These are phyloP conservation scores for Apiospora rasikravindrae DNA, from an alignment of 2,329 filamentous ascomycete genomes.

Conservation along the genomic window DNA sequence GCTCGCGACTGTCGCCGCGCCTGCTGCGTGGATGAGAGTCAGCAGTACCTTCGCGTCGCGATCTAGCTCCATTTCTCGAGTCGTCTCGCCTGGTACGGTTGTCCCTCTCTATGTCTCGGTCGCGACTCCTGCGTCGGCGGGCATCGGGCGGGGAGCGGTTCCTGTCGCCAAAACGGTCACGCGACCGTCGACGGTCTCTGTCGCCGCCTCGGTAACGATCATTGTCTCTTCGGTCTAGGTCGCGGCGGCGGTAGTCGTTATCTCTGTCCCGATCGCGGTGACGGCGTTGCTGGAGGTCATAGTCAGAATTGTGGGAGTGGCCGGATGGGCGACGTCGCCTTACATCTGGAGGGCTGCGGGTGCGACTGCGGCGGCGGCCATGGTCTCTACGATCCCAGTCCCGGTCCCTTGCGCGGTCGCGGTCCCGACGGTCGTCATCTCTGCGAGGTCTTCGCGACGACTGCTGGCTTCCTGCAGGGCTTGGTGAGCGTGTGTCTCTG, in stretches of 20 bases:
- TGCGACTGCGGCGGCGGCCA: constrained; percentile 61
- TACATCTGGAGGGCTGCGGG: constrained; percentile 67
- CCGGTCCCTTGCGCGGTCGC: constrained; percentile 49
- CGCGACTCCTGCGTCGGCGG: constrained; percentile 67
- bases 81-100: constrained; percentile 74
- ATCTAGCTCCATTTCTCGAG: constrained; percentile 69
- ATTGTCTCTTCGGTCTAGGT: constrained; percentile 70
- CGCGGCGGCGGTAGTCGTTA: constrained; percentile 69
- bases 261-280: constrained; percentile 58
- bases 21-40: constrained; percentile 71
- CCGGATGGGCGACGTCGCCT: constrained; percentile 41
- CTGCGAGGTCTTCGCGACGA: constrained; percentile 70
- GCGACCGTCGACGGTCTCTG: constrained; percentile 69
- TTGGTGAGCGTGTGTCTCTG: constrained; percentile 84
- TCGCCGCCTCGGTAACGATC: constrained; percentile 58
- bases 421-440: constrained; percentile 63
- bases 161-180: constrained; percentile 60
- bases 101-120: constrained; percentile 60
- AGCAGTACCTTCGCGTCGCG: constrained; percentile 72
- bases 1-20: constrained; percentile 65
- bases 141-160: constrained; percentile 51
- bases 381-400: constrained; percentile 55
- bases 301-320: constrained; percentile 46
- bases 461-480: constrained; percentile 84
- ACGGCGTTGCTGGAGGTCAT: constrained; percentile 54